Evolutionary conservation across 805 yeast species (phyloP).

Genomic region (Schizosaccharomyces osmophilus): DNA sequence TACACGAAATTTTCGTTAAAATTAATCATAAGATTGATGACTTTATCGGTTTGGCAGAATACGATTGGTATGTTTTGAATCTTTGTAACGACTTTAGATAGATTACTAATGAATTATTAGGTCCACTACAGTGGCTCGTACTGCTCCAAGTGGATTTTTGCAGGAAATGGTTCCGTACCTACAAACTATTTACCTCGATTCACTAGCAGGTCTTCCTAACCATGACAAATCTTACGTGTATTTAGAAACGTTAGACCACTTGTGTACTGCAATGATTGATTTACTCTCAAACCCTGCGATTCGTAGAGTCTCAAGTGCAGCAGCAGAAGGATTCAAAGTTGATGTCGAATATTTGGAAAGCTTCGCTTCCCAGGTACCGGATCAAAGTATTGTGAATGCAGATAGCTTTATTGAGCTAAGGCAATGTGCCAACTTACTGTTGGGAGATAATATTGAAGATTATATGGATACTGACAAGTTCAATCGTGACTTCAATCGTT

Average conservation of each 20-base stretch:
- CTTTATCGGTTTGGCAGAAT: constrained; percentile 61
- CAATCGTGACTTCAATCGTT: constrained; percentile 45
- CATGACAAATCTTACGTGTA: constrained; percentile 57
- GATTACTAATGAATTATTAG: neutral
- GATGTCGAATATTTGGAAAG: constrained; percentile 59
- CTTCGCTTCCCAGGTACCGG: constrained; percentile 15
- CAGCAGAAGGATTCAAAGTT: constrained; percentile 46
- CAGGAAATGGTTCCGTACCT: constrained; percentile 68
- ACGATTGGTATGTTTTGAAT: constrained; percentile 36
- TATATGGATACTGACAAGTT: constrained; percentile 32
- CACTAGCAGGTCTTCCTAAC: constrained; percentile 57
- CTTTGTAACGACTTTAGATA: neutral
- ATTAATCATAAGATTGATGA: constrained; percentile 61
- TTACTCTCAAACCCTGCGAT: constrained; percentile 30
- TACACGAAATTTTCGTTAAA: constrained; percentile 53
- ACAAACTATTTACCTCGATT: constrained; percentile 63
- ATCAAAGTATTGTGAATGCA: constrained; percentile 3
- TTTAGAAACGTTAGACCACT: constrained; percentile 64
- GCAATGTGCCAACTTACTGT: constrained; percentile 52
- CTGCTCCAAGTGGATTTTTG: constrained; percentile 48
- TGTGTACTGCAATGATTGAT: constrained; percentile 44
- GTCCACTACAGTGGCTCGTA: constrained; percentile 18
- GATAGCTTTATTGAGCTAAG: constrained; percentile 49
- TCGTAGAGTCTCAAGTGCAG: constrained; percentile 29
- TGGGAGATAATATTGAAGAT: constrained; percentile 34